A percentile compares a stretch with the other conserved stretches of the same genome.
Evolutionary conservation across 2,329 filamentous ascomycete genomes (phyloP).

Genomic region (Sporothrix brasiliensis): DNA sequence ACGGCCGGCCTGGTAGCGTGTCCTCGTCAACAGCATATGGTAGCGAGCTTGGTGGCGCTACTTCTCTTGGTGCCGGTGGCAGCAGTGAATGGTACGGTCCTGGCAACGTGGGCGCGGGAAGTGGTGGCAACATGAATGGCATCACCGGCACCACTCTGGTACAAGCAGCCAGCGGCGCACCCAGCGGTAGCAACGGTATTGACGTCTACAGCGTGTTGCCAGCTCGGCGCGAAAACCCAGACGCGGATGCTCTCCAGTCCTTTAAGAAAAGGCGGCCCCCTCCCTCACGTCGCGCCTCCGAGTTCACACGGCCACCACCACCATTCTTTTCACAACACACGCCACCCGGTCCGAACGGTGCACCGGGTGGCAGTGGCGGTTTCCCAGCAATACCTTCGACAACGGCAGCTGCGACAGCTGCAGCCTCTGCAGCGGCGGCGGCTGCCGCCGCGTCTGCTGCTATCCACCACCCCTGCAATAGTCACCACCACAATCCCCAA

Average conservation of each 20-base stretch:
- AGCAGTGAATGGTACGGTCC: conserved; percentile 5
- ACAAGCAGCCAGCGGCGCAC: conserved; percentile 19
- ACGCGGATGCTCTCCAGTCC: conserved; percentile 38
- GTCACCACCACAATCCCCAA: conserved; percentile 19
- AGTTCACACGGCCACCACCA: conserved; percentile 41
- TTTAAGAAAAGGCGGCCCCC: conserved; percentile 42
- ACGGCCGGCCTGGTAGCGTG: conserved; percentile 19
- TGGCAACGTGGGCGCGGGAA: neutral
- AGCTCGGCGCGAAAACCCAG: conserved; percentile 41
- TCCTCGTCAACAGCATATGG: conserved; percentile 9
- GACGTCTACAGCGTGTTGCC: conserved; percentile 40
- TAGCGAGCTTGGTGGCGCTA: neutral
- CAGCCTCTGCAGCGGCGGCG: conserved; percentile 15
- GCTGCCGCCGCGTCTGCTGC: conserved; percentile 12
- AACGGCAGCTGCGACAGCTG: conserved; percentile 1
- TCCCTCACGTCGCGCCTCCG: conserved; percentile 41
- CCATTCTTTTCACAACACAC: conserved; percentile 39
- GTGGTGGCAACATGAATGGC: conserved; percentile 6
- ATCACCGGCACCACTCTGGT: neutral
- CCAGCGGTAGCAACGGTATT: conserved; percentile 28
- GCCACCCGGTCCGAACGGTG: conserved; percentile 32
- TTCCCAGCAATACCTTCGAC: neutral
- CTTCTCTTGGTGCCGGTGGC: neutral
- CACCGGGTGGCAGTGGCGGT: neutral
- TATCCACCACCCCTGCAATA: neutral